Conservation (phyloP, 208 protist genomes). For the Wallacemonas sp. region DNA sequence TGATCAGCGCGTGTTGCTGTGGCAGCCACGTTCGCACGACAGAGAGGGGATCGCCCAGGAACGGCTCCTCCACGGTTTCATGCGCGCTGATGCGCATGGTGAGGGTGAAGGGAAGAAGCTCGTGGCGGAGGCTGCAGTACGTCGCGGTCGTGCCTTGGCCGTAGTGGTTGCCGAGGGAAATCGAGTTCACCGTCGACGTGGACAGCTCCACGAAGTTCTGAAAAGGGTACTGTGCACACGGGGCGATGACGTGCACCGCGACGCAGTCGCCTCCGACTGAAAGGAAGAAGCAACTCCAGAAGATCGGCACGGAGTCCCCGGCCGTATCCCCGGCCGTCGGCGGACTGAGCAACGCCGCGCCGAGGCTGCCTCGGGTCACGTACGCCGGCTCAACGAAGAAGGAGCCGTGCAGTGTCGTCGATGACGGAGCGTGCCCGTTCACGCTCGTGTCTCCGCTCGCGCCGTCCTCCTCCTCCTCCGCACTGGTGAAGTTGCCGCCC, state of each 20-base stretch:
- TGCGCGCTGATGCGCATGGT: constrained; percentile 34
- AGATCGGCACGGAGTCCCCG: constrained; percentile 18
- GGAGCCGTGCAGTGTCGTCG: constrained; percentile 33
- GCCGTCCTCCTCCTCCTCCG: constrained; percentile 42
- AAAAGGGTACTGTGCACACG: constrained; percentile 52
- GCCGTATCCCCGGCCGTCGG: neutral
- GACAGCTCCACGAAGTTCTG: constrained; percentile 70
- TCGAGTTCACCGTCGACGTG: constrained; percentile 61
- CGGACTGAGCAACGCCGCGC: neutral
- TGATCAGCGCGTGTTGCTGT: constrained; percentile 23
- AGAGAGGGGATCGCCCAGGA: constrained; percentile 66
- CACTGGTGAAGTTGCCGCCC: constrained; percentile 39
- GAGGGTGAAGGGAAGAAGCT: constrained; percentile 65
- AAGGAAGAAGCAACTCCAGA: constrained; percentile 62
- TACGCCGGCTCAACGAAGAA: constrained; percentile 46
- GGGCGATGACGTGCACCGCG: constrained; percentile 71
- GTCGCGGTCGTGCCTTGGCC: constrained; percentile 67
- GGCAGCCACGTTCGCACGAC: constrained; percentile 36
- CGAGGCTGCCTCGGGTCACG: constrained; percentile 26
- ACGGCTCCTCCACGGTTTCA: constrained; percentile 65
- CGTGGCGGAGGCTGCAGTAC: constrained; percentile 80
- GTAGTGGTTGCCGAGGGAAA: constrained; percentile 83
- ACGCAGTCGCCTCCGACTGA: constrained; percentile 60
- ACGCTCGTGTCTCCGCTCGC: constrained; percentile 13
- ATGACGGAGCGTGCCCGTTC: neutral